phyloP scores from a whole-genome alignment of 192 early-diverging fungal species.

The Lunasporangiospora selenospora region DNA sequence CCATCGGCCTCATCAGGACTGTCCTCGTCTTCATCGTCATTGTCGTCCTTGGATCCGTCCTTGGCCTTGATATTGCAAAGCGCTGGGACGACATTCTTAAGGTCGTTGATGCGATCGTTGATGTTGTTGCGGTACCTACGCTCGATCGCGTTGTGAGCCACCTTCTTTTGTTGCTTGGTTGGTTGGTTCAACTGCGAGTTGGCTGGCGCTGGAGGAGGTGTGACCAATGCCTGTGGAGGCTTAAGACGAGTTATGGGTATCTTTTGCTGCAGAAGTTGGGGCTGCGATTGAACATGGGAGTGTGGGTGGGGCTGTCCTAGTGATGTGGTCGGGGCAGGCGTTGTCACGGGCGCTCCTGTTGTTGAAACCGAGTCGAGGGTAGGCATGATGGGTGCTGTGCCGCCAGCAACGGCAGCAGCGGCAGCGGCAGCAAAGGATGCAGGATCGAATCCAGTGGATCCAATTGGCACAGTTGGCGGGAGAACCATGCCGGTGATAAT shows the following conservation, averaged over 20 bases:
- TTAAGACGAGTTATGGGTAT: slow-evolving; percentile 58
- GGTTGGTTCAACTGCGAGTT: slow-evolving; percentile 31
- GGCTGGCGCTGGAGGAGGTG: slow-evolving; percentile 26
- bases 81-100: slow-evolving; percentile 87
- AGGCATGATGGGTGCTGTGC: background rate
- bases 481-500: slow-evolving; percentile 39
- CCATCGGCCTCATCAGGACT: slow-evolving; percentile 71
- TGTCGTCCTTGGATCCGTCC: slow-evolving; percentile 65
- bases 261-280: slow-evolving; percentile 46
- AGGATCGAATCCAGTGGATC: slow-evolving; percentile 36
- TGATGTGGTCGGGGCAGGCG: background rate
- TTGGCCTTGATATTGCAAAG: slow-evolving; percentile 65
- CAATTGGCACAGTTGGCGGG: slow-evolving; percentile 18
- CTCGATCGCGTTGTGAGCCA: slow-evolving; percentile 96
- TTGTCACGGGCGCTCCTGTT: slow-evolving; percentile 8
- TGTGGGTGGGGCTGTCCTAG: too few relatives aligned
- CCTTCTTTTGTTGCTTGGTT: slow-evolving; percentile 78
- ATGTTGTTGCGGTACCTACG: slow-evolving; percentile 96
- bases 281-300: too few relatives aligned
- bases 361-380: slow-evolving; percentile 11
- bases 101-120: slow-evolving; percentile 91
- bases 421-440: slow-evolving; percentile 17
- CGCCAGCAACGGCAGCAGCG: too few relatives aligned
- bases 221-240: slow-evolving; percentile 30
- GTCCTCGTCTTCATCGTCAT: slow-evolving; percentile 62